A percentile compares a stretch with the other conserved stretches of the same genome.
Conservation (phyloP, 2,329 filamentous ascomycete genomes). For the Akanthomyces dipterigenus region DNA sequence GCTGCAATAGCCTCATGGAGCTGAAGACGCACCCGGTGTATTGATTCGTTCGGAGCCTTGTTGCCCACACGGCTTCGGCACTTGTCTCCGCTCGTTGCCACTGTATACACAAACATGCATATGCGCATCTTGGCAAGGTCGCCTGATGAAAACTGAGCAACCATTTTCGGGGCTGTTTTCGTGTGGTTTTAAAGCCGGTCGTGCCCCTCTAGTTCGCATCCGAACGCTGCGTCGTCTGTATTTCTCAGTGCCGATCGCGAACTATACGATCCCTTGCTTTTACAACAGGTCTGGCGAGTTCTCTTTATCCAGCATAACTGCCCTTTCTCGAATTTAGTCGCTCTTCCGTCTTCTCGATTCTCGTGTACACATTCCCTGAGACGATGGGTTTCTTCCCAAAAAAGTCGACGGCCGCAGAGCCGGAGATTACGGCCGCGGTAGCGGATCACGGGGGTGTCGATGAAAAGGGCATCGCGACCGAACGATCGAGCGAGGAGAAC, state of each 20-base stretch:
- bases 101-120: not conserved
- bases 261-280: not conserved
- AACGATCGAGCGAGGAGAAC: slow-evolving; percentile 25
- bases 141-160: not conserved
- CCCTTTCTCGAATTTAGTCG: no score
- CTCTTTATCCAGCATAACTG: no score
- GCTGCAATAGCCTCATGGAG: slow-evolving; percentile 16
- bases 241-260: not conserved
- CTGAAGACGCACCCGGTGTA: slow-evolving; percentile 19
- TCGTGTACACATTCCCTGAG: not conserved
- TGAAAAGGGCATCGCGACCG: slow-evolving; percentile 12
- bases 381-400: slow-evolving; percentile 4
- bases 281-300: not conserved
- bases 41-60: not conserved
- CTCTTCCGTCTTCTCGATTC: not conserved
- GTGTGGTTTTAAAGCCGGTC: not conserved
- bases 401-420: not conserved
- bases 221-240: not conserved
- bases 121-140: not conserved
- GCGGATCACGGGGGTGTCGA: not conserved
- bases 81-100: not conserved
- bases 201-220: not conserved
- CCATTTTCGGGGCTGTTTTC: not conserved
- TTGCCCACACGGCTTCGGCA: not conserved
- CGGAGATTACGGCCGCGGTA: slow-evolving; percentile 19